Evolutionary conservation across 768 basidiomycete genomes (phyloP), one percentile per base, ranked within the genome.

Genomic region (Hysterangium stoloniferum): DNA sequence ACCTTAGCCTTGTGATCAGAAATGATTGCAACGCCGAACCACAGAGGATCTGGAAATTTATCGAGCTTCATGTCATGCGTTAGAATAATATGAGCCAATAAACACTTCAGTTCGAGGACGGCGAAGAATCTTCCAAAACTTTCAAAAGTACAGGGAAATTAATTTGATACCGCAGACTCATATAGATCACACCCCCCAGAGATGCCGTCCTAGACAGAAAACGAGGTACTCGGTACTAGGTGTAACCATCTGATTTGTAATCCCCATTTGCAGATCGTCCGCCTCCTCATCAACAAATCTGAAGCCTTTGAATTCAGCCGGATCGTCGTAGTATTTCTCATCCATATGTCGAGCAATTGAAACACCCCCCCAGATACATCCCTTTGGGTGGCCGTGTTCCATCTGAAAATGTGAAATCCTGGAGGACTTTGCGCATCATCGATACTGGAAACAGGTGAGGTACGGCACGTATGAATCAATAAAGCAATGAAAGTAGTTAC

Each of bases 111-210:
- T 53, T 71, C 71, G 45, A 66, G 70, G 20, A 67, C 68, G 13
- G 71, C 71, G 55, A 75, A 73, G 58, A 74, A 72, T 11, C 73
- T 63, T 27, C 73, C 71, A n/a, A 73, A 69, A 52, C 71, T 72
- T 17, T 9, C 24, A 31, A 27, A 45, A 45, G 9, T 5, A 12
- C 7, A 22, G 43, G n/a, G 9, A 9, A 8, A n/a, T n/a, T 45
- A n/a, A 7, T 8, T 45, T 20, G 20, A 12, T 20, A 9, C 22
- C 9, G 9, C 13, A 19, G 9, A 19, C 12, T 9, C n/a, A 42
- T 9, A 34, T 9, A 34, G 33, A 34, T 9, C 33, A 40, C 9
- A 31, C 52, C 24, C 24, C 50, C 52, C 52, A 53, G 7, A 65
- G 61, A 56, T 62, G 66, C 38, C 32, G 52, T 3, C 55, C 56